Conservation (phyloP, 768 basidiomycete species). For the Collybia sp. region DNA sequence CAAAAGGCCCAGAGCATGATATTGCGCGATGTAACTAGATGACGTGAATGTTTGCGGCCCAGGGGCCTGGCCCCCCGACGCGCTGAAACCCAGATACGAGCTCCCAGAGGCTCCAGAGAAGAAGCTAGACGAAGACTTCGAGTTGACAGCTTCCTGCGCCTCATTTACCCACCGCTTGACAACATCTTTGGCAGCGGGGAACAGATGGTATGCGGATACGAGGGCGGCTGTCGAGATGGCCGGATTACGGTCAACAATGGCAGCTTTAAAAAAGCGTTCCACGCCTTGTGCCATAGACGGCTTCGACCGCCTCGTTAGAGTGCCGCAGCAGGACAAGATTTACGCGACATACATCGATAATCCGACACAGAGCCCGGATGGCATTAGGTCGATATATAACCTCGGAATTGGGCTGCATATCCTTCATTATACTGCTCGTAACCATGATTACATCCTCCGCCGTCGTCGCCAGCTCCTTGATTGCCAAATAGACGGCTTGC, state of each 20-base stretch:
- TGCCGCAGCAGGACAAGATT: constrained; percentile 1
- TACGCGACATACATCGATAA: constrained; percentile 82
- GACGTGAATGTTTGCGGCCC: constrained; percentile 78
- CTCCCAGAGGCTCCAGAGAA: constrained; percentile 49
- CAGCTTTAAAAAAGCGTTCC: constrained; percentile 98
- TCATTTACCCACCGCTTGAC: constrained; percentile 99
- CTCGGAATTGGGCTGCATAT: constrained; percentile 99
- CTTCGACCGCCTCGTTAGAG: constrained; percentile 32
- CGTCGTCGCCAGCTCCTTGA: constrained; percentile 94
- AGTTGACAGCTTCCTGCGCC: constrained; percentile 91
- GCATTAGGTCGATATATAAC: constrained; percentile 98
- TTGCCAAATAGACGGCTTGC: constrained; percentile 97
- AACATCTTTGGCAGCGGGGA: constrained; percentile 89
- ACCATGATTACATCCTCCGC: constrained; percentile 99
- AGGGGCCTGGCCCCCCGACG: constrained; percentile 42
- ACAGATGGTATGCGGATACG: constrained; percentile 96
- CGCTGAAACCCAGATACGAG: constrained; percentile 74
- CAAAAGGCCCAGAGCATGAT: constrained; percentile 91
- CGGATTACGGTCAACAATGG: constrained; percentile 94
- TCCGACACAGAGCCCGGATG: constrained; percentile 91
- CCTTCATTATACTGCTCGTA: constrained; percentile 99
- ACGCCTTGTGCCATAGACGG: constrained; percentile 99
- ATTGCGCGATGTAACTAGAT: constrained; percentile 92
- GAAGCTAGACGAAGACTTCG: constrained; percentile 73
- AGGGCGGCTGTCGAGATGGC: constrained; percentile 95